A percentile compares a stretch with the other conserved stretches of the same genome.
phyloP scores from a whole-genome alignment of 176 grass and related monocot species.

The Triticum aestivum region IWGSC_CS_RefSeq_v2.1 NC_057799.1:598505828-598506327 shows the following conservation, averaged over 20 bases:
- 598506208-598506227: neutral
- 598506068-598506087: slow-evolving; percentile 41
- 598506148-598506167: neutral
- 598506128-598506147: neutral
- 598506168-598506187: neutral
- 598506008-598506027: slow-evolving; percentile 44
- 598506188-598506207: neutral
- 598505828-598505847: slow-evolving; percentile 48
- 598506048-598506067: slow-evolving; percentile 17
- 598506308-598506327: neutral
- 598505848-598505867: slow-evolving; percentile 60
- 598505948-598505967: slow-evolving; percentile 26
- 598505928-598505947: slow-evolving; percentile 70
- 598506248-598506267: slow-evolving; percentile 12
- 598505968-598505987: slow-evolving; percentile 7
- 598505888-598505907: slow-evolving; percentile 68
- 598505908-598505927: slow-evolving; percentile 74
- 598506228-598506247: slow-evolving; percentile 16
- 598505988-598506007: slow-evolving; percentile 29
- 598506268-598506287: neutral
- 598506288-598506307: neutral
- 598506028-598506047: slow-evolving; percentile 44
- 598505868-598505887: slow-evolving; percentile 80
- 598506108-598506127: slow-evolving; percentile 22
- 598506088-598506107: slow-evolving; percentile 7